phyloP scores from a whole-genome alignment of 768 basidiomycete species.

The Neoboletus brunneissimus region DNA sequence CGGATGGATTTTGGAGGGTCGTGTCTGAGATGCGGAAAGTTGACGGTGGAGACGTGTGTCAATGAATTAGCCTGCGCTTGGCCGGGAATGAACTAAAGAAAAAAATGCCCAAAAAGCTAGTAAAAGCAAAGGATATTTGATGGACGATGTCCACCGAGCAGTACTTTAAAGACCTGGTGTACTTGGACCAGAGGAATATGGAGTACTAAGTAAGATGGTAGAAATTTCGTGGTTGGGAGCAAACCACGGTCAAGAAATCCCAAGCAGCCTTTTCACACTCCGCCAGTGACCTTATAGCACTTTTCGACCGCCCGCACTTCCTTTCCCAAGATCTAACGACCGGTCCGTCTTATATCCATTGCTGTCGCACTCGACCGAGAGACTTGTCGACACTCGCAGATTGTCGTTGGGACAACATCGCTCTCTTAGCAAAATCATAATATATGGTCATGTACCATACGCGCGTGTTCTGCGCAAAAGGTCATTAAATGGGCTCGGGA shows the following conservation, averaged over 20 bases:
- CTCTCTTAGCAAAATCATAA: conserved; percentile 8
- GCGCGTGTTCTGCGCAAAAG: conserved; percentile 5
- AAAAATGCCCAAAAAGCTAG: conserved; percentile 15
- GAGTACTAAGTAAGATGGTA: conserved; percentile 39
- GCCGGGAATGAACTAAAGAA: conserved; percentile 25
- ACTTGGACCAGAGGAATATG: conserved; percentile 36
- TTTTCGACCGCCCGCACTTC: conserved; percentile 3
- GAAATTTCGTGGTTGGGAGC: conserved; percentile 33
- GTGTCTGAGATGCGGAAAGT: conserved; percentile 29
- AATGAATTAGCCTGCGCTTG: conserved; percentile 33
- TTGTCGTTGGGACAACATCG: neutral
- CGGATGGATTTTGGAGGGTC: conserved; percentile 21
- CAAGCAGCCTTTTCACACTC: conserved; percentile 35
- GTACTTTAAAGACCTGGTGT: conserved; percentile 36
- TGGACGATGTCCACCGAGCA: conserved; percentile 30
- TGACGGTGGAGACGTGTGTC: conserved; percentile 25
- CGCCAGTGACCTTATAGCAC: conserved; percentile 19
- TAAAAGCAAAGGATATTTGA: conserved; percentile 32
- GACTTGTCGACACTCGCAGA: too few species aligned
- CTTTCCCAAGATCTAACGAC: conserved; percentile 25
- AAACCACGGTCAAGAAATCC: conserved; percentile 23
- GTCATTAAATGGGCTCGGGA: conserved; percentile 20
- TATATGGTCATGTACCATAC: conserved; percentile 16
- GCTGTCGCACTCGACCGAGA: neutral
- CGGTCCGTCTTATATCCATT: neutral